These are phyloP conservation scores for Wickerhamiella occidentalis DNA, from an alignment of 805 yeast genomes.

Conservation along the genomic window DNA sequence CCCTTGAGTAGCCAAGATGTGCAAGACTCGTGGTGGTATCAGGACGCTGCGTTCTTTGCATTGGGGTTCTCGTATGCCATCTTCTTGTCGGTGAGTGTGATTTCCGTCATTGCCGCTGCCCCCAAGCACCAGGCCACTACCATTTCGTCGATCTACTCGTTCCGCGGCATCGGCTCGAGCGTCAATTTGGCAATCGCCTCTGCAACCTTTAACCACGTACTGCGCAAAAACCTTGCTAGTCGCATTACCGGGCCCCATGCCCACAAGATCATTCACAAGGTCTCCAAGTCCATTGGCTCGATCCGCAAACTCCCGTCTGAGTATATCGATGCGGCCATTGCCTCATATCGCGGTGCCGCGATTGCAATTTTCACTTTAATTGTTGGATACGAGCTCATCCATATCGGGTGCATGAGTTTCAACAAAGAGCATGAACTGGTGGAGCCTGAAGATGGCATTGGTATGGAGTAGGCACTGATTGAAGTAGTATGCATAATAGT, in stretches of 20 bases:
- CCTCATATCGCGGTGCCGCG: constrained; percentile 37
- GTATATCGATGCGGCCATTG: constrained; percentile 32
- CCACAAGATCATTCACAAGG: constrained; percentile 29
- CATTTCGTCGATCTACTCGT: constrained; percentile 81
- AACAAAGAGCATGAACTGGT: constrained; percentile 6
- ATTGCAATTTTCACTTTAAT: not conserved
- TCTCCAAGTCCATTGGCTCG: constrained; percentile 42
- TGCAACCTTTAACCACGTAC: constrained; percentile 47
- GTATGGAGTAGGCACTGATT: constrained; percentile 4
- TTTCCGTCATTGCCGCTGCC: constrained; percentile 56
- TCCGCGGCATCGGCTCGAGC: constrained; percentile 74
- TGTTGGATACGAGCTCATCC: constrained; percentile 5
- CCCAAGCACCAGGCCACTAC: constrained; percentile 67
- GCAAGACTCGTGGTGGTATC: constrained; percentile 48
- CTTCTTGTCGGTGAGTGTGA: constrained; percentile 56
- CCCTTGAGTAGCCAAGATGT: too few relatives aligned
- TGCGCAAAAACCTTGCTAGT: constrained; percentile 26
- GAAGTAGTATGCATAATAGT: too few relatives aligned
- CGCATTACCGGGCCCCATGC: constrained; percentile 36
- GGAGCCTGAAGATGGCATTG: constrained; percentile 7
- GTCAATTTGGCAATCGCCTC: constrained; percentile 63
- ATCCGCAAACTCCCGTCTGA: constrained; percentile 36
- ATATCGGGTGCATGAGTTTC: too few relatives aligned
- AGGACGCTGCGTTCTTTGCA: constrained; percentile 27
- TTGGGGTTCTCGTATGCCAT: constrained; percentile 62